Evolutionary conservation across 1,284 basidiomycete species (phyloP).

Genomic region (Anthracocystis walkeri): DNA sequence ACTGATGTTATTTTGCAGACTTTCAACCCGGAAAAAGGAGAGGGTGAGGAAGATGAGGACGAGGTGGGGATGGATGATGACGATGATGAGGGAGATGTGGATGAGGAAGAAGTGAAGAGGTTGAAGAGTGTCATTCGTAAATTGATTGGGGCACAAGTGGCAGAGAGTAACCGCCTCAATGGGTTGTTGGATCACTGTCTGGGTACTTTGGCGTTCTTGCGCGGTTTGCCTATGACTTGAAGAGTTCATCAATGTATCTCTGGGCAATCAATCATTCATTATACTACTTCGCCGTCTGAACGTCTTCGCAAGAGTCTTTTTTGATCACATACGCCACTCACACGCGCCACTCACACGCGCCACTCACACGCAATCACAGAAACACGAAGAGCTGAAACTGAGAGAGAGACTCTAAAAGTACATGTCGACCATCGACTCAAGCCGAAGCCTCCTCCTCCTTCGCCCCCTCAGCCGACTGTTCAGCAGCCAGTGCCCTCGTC

Average conservation of each 20-base stretch:
- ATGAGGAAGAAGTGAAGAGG: constrained; percentile 35
- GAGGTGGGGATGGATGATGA: constrained; percentile 25
- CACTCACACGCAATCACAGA: background rate
- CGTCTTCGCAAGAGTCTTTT: background rate
- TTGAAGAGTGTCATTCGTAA: constrained; percentile 47
- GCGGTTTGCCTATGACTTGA: constrained; percentile 63
- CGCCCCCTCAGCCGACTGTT: constrained; percentile 3
- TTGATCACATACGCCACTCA: background rate
- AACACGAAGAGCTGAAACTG: background rate
- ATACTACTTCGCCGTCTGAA: background rate
- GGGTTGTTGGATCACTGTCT: constrained; percentile 64
- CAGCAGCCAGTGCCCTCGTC: constrained; percentile 20
- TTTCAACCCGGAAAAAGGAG: constrained; percentile 74
- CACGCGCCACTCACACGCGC: background rate
- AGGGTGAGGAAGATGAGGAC: constrained; percentile 72
- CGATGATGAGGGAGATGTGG: constrained; percentile 12
- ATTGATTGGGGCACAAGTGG: constrained; percentile 54
- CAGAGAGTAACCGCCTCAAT: constrained; percentile 54
- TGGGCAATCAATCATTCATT: background rate
- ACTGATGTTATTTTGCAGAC: constrained; percentile 73
- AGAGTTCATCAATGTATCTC: background rate
- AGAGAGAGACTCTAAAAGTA: constrained; percentile 11
- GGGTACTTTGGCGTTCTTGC: constrained; percentile 62
- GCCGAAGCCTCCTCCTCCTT: constrained; percentile 6
- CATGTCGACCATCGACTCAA: background rate